phyloP scores from a whole-genome alignment of 169 alveolate genomes.

The Plasmodium sp. region DNA sequence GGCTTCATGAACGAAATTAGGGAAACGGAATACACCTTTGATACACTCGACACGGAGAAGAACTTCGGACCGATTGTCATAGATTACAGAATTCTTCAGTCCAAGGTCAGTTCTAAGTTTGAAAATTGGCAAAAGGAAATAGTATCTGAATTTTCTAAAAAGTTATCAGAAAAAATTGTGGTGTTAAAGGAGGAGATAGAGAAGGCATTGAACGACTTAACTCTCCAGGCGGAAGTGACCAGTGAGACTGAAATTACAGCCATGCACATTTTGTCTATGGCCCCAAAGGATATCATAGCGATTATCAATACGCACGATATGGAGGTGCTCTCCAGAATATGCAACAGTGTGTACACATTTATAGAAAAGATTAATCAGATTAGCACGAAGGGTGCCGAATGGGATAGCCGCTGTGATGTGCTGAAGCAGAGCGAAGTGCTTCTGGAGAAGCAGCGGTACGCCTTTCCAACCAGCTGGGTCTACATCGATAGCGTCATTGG shows the following conservation, averaged over 20 bases:
- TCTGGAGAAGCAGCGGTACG: conserved; percentile 91
- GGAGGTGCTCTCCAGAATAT: conserved; percentile 76
- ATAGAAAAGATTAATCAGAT: conserved; percentile 93
- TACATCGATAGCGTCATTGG: conserved; percentile 94
- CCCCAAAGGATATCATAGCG: conserved; percentile 79
- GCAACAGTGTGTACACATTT: conserved; percentile 87
- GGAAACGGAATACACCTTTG: conserved; percentile 93
- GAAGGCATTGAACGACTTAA: conserved; percentile 76
- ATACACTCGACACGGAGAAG: conserved; percentile 91
- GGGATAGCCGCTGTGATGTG: conserved; percentile 91
- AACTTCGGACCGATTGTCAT: conserved; percentile 95
- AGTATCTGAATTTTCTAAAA: conserved; percentile 93
- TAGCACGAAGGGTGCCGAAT: conserved; percentile 85
- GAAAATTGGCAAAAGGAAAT: conserved; percentile 97
- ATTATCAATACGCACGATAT: conserved; percentile 81
- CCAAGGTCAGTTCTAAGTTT: conserved; percentile 88
- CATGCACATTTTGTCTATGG: conserved; percentile 80
- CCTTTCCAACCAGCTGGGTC: conserved; percentile 94
- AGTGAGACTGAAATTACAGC: conserved; percentile 79
- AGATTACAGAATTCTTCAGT: conserved; percentile 91
- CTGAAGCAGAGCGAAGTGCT: conserved; percentile 91
- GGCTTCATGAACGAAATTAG: conserved; percentile 93
- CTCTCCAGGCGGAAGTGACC: conserved; percentile 75
- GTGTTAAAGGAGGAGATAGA: conserved; percentile 68
- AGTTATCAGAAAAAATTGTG: conserved; percentile 86